Percentiles rank a stretch among this genome's conserved stretches.
These are phyloP conservation scores for Pyronema omphalodes DNA, from an alignment of 495 filamentous ascomycete genomes.

Conservation along the genomic window DNA sequence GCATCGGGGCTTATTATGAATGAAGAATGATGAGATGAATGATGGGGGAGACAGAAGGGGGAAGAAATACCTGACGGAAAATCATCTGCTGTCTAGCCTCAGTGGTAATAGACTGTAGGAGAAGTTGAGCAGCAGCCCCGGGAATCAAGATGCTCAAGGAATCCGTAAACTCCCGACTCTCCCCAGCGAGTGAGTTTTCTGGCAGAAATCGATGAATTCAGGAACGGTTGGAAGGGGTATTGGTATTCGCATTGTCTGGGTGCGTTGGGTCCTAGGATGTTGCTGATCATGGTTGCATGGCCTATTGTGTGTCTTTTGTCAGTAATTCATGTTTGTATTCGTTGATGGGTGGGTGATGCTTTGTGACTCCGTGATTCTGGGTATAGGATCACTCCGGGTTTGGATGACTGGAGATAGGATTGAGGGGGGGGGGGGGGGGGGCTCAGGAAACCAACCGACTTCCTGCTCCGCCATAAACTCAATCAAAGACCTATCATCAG, in stretches of 20 bases:
- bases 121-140: conserved; percentile 53
- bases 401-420: too few relatives aligned
- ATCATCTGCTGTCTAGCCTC: conserved; percentile 78
- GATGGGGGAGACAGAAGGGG: too few relatives aligned
- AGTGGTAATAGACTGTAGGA: conserved; percentile 61
- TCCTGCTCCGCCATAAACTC: conserved; percentile 79
- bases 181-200: conserved; percentile 70
- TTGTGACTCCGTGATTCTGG: too few relatives aligned
- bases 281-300: conserved; percentile 59
- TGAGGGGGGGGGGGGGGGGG: too few relatives aligned
- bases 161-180: conserved; percentile 70
- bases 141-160: conserved; percentile 62
- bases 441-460: conserved; percentile 27
- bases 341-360: too few relatives aligned
- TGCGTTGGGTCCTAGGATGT: conserved; percentile 60
- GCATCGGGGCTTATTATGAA: too few relatives aligned
- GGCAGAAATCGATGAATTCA: conserved; percentile 72
- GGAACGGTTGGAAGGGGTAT: conserved; percentile 63
- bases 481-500: conserved; percentile 53
- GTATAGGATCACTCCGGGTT: too few relatives aligned
- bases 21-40: too few relatives aligned
- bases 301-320: conserved; percentile 14
- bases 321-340: too few relatives aligned
- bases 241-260: conserved; percentile 64
- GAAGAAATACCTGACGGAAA: conserved; percentile 53